Conservation (phyloP, 768 basidiomycete species). For the Lentinula guzmanii region DNA sequence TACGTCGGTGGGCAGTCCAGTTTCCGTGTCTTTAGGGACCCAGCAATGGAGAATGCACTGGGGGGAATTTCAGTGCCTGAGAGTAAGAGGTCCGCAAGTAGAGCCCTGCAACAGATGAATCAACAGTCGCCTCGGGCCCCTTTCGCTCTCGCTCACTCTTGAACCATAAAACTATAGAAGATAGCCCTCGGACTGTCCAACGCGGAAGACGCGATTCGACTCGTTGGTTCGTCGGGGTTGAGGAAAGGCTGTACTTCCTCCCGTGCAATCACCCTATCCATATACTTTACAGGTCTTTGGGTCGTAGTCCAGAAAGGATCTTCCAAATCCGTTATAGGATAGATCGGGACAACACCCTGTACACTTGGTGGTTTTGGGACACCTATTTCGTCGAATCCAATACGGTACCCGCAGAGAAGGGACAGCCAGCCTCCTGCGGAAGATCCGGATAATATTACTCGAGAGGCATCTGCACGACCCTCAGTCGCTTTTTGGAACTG, state of each 20-base stretch:
- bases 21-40: constrained; percentile 16
- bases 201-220: constrained; percentile 18
- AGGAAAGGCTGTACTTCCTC: constrained; percentile 25
- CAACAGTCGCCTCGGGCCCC: no score
- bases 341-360: constrained; percentile 26
- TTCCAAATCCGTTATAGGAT: constrained; percentile 30
- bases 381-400: constrained; percentile 27
- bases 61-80: constrained; percentile 25
- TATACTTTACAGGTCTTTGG: constrained; percentile 27
- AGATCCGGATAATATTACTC: constrained; percentile 28
- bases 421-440: constrained; percentile 35
- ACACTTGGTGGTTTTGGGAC: constrained; percentile 21
- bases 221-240: constrained; percentile 16
- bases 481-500: constrained; percentile 21
- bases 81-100: constrained; percentile 23
- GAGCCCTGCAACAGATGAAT: constrained; percentile 15
- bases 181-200: constrained; percentile 21
- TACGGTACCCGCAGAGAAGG: constrained; percentile 27
- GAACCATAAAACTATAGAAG: constrained; percentile 34
- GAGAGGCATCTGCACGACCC: constrained; percentile 21
- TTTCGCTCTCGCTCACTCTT: constrained; percentile 23
- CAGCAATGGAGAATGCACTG: constrained; percentile 22
- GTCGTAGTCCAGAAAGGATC: constrained; percentile 31
- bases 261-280: constrained; percentile 22
- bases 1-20: constrained; percentile 24